These are phyloP conservation scores for Penicillium simplicissimum DNA, from an alignment of 495 filamentous ascomycete genomes.

Conservation along the genomic window DNA sequence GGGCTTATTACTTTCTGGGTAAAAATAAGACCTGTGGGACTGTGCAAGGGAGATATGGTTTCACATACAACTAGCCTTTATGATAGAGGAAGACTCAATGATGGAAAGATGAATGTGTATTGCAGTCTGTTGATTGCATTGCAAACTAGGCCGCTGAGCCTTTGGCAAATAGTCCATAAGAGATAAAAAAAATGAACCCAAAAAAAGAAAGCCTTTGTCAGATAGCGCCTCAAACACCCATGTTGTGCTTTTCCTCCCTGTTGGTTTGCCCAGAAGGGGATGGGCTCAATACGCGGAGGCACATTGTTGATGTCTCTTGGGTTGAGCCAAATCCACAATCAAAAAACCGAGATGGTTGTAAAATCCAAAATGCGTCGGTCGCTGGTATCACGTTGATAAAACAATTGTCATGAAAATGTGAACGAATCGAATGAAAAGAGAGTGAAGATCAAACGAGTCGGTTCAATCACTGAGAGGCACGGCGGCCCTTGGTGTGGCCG, in stretches of 20 bases:
- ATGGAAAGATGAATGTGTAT: neutral
- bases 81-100: neutral
- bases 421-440: conserved; percentile 15
- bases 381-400: conserved; percentile 14
- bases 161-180: conserved; percentile 12
- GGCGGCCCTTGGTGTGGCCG: conserved; percentile 26
- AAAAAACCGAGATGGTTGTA: conserved; percentile 11
- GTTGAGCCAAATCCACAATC: conserved; percentile 11
- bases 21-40: conserved; percentile 11
- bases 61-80: neutral
- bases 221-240: conserved; percentile 26
- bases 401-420: conserved; percentile 16
- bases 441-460: neutral
- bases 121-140: conserved; percentile 7
- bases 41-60: neutral
- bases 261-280: conserved; percentile 2
- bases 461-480: conserved; percentile 14
- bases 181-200: conserved; percentile 11
- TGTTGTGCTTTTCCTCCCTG: conserved; percentile 15
- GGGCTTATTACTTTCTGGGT: conserved; percentile 16
- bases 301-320: conserved; percentile 9
- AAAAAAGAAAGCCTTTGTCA: conserved; percentile 15
- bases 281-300: neutral
- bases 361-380: conserved; percentile 21
- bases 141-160: conserved; percentile 13